A percentile compares a stretch with the other conserved stretches of the same genome.
phyloP scores from a whole-genome alignment of 2,329 filamentous ascomycete species.

The Teratosphaeria nubilosa region DNA sequence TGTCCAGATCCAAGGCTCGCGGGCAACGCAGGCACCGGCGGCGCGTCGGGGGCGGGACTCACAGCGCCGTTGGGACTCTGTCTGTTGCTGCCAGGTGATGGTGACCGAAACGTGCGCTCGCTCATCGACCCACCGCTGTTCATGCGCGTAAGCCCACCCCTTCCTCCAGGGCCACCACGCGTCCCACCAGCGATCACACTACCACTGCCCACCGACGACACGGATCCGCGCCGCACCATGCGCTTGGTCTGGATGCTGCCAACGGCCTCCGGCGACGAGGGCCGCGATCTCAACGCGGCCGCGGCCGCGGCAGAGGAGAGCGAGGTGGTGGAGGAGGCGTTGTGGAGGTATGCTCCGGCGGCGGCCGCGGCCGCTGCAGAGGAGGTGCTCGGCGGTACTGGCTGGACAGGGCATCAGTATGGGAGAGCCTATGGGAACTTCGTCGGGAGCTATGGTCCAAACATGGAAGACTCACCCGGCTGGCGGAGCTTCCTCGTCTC shows the following conservation, averaged over 20 bases:
- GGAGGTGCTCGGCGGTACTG: constrained; percentile 53
- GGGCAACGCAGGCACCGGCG: constrained; percentile 66
- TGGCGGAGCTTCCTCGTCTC: constrained; percentile 16
- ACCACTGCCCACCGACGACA: constrained; percentile 54
- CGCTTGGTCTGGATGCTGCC: constrained; percentile 81
- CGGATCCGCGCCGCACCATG: constrained; percentile 62
- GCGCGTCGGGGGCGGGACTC: constrained; percentile 33
- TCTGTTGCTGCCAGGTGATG: constrained; percentile 47
- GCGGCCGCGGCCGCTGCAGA: constrained; percentile 67
- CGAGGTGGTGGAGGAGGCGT: constrained; percentile 51
- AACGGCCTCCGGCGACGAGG: constrained; percentile 68
- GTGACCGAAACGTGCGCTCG: constrained; percentile 75
- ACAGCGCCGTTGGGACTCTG: constrained; percentile 19
- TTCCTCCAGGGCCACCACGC: constrained; percentile 21
- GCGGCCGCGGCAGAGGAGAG: constrained; percentile 81
- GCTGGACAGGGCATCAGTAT: constrained; percentile 6
- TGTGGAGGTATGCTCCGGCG: constrained; percentile 66
- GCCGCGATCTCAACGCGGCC: constrained; percentile 68
- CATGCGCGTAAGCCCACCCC: constrained; percentile 48
- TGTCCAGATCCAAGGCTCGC: constrained; percentile 15
- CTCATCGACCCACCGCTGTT: constrained; percentile 75
- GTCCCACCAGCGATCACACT: constrained; percentile 20
- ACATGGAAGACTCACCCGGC: constrained; percentile 22
- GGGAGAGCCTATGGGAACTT: background rate
- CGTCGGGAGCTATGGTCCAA: background rate